Evolutionary conservation across 257 asterid species (phyloP), one percentile per base, ranked within the genome.

Genomic region (Jacaranda copaia): DNA sequence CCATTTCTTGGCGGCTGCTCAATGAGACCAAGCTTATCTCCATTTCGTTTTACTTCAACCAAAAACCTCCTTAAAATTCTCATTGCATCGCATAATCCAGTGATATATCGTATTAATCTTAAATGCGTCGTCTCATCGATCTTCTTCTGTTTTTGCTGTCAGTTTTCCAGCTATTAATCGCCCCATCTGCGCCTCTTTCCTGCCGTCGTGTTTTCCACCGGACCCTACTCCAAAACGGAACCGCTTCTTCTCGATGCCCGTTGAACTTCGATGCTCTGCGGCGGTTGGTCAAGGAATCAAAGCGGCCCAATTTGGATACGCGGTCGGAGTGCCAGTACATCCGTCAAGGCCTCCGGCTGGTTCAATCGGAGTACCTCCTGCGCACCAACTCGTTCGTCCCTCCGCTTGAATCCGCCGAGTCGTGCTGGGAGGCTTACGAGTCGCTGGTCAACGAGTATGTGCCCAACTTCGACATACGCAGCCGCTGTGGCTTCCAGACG

Each of bases 271-370:
- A 15, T 6, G 58, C 73, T 14, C 84, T 91, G 4, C 87, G 86
- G 43, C 80, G 68, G 18, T 5, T 86, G 57, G 78, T 76, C 11
- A 73, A 73, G 66, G 79, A 58, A 16, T 38, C 84, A 4, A 43
- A 42, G 20, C 79, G 79, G 7, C 84, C 81, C 10, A 75, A 46
- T n/a, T 2, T 83, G 8, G 91, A 88, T 15, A 32, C 85, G 53
- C 36, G 74, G 1, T 32, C 82, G 15, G 73, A 79, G 85, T 94
- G 99, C 76, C 96, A 82, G 69, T 89, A 80, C 88, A 85, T 85
- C 80, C 88, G 74, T 18, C 98, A 90, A 38, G 90, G 88, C 11
- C 87, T 94, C 84, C 95, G 98, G 0, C 86, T 94, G 35, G 92
- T 91, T 13, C 88, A 76, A 35, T 87, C 99, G 10, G 93, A 91